Conservation (phyloP, 2,329 filamentous ascomycete genomes). For the Fusarium ramigenum region DNA sequence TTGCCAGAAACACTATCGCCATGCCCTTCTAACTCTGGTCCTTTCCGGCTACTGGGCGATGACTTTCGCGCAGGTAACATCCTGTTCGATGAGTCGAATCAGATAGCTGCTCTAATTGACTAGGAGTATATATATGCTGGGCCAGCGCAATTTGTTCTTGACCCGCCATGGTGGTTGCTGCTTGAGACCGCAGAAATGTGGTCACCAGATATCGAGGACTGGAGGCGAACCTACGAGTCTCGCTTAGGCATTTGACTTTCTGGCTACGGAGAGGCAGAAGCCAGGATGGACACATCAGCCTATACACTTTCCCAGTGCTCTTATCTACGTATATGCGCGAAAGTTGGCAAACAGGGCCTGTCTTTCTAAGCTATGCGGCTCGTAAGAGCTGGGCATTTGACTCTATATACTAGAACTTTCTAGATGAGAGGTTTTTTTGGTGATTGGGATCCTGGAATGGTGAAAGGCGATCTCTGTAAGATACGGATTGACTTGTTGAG, state of each 20-base stretch:
- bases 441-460: slow-evolving; percentile 4
- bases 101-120: neutral
- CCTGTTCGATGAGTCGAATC: neutral
- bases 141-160: neutral
- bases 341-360: neutral
- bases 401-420: neutral
- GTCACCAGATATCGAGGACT: neutral
- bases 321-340: slow-evolving; percentile 50
- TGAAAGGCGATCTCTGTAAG: slow-evolving; percentile 40
- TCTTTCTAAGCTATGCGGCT: neutral
- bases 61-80: slow-evolving; percentile 43
- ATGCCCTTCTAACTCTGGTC: slow-evolving; percentile 31
- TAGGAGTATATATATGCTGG: neutral
- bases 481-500: slow-evolving; percentile 43
- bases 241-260: neutral
- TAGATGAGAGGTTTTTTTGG: slow-evolving; percentile 40
- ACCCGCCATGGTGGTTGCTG: neutral
- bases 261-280: neutral
- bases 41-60: slow-evolving; percentile 47
- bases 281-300: neutral
- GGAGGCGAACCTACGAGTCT: neutral
- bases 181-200: neutral
- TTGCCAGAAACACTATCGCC: slow-evolving; percentile 10
- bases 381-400: neutral
- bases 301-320: neutral